Evolutionary conservation across 2,329 filamentous ascomycete genomes (phyloP), one percentile per base, ranked within the genome.

Genomic region (Aspergillus alliaceus): DNA sequence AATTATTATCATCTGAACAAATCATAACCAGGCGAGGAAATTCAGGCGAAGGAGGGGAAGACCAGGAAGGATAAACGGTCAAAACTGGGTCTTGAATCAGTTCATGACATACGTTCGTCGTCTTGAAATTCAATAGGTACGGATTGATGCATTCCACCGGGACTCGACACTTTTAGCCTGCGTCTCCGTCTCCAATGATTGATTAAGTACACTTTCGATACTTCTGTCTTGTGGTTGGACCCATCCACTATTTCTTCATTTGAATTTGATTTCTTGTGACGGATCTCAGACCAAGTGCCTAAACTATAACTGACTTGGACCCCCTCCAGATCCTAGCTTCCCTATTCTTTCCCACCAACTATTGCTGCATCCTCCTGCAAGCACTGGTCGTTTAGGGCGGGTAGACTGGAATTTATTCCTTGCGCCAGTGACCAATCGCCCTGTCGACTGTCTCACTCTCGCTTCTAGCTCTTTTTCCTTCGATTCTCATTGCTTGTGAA

Each of bases 301-400:
- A 48, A 48, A 48, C 44, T 48, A 48, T 48, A 48, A 48, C 44
- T 48, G 44, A 48, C 44, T 48, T 48, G 25, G 44, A 48, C 44
- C 44, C 44, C 44, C 44, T 32, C 32, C 40, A 53, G 51, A 53
- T 29, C 51, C 51, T 54, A 47, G 51, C 40, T 46, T 37, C n/a
- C 20, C 31, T n/a, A 25, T 34, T 25, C 51, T 47, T 31, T 54
- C 15, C 37, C 24, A 22, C 51, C 27, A 32, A 34, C 20, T 27
- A 35, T 31, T 54, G 51, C 51, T 32, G 44, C 44, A 32, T 32
- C 44, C 18, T 48, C 27, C 27, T 48, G 44, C 44, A 32, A 12
- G 15, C 54, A 60, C 58, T 68, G 52, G 42, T 66, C 69, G 69
- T 72, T 65, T 70, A 70, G 65, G 66, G 69, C 69, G 69, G 69